Conservation (phyloP, 2,329 filamentous ascomycete species). For the Ophiostoma sp. region DNA sequence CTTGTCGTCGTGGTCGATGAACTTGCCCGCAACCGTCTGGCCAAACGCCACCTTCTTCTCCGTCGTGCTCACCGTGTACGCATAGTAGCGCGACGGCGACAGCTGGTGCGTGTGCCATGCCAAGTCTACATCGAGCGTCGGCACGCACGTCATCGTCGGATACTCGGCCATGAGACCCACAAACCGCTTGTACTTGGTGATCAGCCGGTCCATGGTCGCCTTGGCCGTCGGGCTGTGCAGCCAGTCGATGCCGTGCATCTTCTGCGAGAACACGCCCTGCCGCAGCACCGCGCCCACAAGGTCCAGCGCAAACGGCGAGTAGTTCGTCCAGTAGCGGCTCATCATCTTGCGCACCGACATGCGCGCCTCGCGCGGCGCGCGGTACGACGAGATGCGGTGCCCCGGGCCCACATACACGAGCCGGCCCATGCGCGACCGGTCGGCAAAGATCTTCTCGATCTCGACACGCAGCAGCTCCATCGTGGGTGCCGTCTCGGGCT, state of each 20-base stretch:
- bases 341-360: conserved; percentile 60
- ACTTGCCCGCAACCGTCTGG: conserved; percentile 37
- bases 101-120: conserved; percentile 81
- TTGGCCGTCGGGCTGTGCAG: conserved; percentile 62
- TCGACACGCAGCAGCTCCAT: conserved; percentile 48
- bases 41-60: not conserved
- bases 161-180: conserved; percentile 51
- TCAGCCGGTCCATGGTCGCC: conserved; percentile 58
- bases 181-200: conserved; percentile 62
- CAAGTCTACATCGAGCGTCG: conserved; percentile 68
- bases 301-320: conserved; percentile 58
- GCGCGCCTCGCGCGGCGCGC: conserved; percentile 30
- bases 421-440: conserved; percentile 36
- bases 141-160: conserved; percentile 50
- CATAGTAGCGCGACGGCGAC: conserved; percentile 56
- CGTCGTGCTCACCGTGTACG: conserved; percentile 45
- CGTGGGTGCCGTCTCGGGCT: conserved; percentile 31
- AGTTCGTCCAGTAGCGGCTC: conserved; percentile 64
- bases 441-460: conserved; percentile 44
- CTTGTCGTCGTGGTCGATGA: conserved; percentile 81
- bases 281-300: conserved; percentile 60
- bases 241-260: conserved; percentile 74
- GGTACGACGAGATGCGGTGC: not conserved
- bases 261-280: conserved; percentile 61
- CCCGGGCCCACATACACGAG: conserved; percentile 33